Conservation (phyloP, 306 rosid species). For the Sicyos edulis region DNA sequence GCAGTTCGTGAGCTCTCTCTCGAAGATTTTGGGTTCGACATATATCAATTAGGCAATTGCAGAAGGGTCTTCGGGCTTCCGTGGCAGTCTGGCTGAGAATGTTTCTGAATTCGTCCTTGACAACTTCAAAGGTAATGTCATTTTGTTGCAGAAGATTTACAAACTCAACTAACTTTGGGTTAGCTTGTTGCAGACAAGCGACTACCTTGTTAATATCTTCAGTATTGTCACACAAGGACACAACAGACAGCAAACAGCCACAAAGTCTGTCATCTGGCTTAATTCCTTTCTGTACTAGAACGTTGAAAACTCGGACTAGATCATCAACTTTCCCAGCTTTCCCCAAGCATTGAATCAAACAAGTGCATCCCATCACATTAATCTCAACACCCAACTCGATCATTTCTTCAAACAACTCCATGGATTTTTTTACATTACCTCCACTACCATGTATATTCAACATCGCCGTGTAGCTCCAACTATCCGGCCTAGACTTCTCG, state of each 20-base stretch:
- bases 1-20: conserved; percentile 84
- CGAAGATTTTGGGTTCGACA: conserved; percentile 59
- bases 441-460: conserved; percentile 74
- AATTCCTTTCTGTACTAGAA: conserved; percentile 52
- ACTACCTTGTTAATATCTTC: conserved; percentile 56
- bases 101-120: conserved; percentile 59
- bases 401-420: conserved; percentile 77
- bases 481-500: conserved; percentile 50
- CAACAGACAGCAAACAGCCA: conserved; percentile 78
- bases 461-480: conserved; percentile 97
- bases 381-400: conserved; percentile 48
- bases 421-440: conserved; percentile 63
- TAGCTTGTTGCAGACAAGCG: conserved; percentile 60
- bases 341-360: conserved; percentile 93
- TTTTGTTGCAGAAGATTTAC: conserved; percentile 46
- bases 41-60: conserved; percentile 89
- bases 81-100: conserved; percentile 43
- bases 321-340: conserved; percentile 61
- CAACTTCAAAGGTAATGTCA: conserved; percentile 45
- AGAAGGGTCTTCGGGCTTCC: conserved; percentile 84
- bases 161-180: conserved; percentile 55
- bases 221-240: conserved; percentile 47
- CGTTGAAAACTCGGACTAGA: conserved; percentile 46
- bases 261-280: conserved; percentile 76
- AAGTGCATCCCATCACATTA: conserved; percentile 87